phyloP scores from a whole-genome alignment of 768 basidiomycete genomes.

The Lentinula detonsa region DNA sequence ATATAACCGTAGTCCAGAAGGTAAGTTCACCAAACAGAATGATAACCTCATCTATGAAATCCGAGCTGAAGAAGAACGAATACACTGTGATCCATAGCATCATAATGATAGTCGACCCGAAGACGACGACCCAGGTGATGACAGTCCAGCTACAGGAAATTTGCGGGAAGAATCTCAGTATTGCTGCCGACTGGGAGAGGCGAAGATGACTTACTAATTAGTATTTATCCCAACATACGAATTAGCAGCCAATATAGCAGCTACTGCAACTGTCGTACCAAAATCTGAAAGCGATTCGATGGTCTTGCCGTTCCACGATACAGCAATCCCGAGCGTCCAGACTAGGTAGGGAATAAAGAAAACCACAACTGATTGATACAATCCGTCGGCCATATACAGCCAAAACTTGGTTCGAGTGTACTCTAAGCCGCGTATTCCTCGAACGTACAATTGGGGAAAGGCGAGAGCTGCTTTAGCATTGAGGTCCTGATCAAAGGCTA shows the following conservation, averaged over 20 bases:
- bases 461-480: constrained; percentile 85
- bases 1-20: constrained; percentile 78
- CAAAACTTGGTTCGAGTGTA: constrained; percentile 92
- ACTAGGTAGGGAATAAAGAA: constrained; percentile 82
- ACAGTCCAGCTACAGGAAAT: constrained; percentile 60
- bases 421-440: constrained; percentile 89
- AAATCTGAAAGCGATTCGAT: constrained; percentile 82
- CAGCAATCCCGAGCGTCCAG: constrained; percentile 58
- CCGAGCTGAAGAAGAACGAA: constrained; percentile 68
- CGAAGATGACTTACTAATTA: constrained; percentile 62
- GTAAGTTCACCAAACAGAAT: constrained; percentile 72
- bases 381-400: constrained; percentile 90
- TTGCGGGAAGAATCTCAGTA: neutral
- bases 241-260: constrained; percentile 87
- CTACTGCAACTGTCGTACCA: constrained; percentile 85
- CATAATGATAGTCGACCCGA: constrained; percentile 79
- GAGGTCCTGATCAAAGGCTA: constrained; percentile 94
- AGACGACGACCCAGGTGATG: constrained; percentile 77
- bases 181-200: neutral
- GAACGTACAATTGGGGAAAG: constrained; percentile 92
- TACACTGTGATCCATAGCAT: constrained; percentile 85
- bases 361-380: constrained; percentile 86
- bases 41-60: constrained; percentile 68
- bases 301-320: constrained; percentile 73
- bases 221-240: constrained; percentile 87